Conservation (phyloP, 345 rosid species). For the Salix arbutifolia region DNA sequence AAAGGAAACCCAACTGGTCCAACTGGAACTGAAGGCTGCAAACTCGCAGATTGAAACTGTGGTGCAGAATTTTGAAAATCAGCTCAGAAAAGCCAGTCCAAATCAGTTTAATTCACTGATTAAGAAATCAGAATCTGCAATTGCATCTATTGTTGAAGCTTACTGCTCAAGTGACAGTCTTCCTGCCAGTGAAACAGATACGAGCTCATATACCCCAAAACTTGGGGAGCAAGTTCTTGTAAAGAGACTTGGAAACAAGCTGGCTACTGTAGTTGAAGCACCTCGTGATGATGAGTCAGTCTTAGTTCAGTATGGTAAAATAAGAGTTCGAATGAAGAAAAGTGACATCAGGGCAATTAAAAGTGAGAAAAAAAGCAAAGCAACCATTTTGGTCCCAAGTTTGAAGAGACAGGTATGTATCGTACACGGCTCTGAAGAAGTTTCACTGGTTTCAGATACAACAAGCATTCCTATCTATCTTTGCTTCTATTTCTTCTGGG, state of each 20-base stretch:
- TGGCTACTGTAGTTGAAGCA: conserved; percentile 73
- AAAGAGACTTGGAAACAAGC: conserved; percentile 63
- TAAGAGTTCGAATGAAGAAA: conserved; percentile 67
- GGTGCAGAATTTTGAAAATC: conserved; percentile 53
- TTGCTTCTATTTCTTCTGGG: background rate
- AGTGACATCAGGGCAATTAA: conserved; percentile 44
- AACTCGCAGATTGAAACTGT: conserved; percentile 47
- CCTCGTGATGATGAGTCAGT: conserved; percentile 57
- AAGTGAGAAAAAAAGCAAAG: conserved; percentile 20
- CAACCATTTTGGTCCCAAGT: conserved; percentile 27
- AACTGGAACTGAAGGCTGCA: conserved; percentile 51
- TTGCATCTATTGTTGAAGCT: conserved; percentile 60
- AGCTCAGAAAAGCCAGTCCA: conserved; percentile 34
- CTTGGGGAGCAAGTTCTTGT: conserved; percentile 73
- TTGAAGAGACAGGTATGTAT: conserved; percentile 49
- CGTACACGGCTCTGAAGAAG: background rate
- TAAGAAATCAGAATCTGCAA: conserved; percentile 53
- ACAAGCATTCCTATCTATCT: background rate
- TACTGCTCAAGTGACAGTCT: conserved; percentile 36
- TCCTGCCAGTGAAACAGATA: conserved; percentile 29
- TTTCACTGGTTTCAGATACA: background rate
- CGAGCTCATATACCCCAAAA: conserved; percentile 41
- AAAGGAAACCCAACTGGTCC: conserved; percentile 54
- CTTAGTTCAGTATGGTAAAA: conserved; percentile 77
- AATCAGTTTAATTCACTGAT: conserved; percentile 58